Conservation (phyloP, 2,329 filamentous ascomycete species). For the Cercospora zeae-maydis region DNA sequence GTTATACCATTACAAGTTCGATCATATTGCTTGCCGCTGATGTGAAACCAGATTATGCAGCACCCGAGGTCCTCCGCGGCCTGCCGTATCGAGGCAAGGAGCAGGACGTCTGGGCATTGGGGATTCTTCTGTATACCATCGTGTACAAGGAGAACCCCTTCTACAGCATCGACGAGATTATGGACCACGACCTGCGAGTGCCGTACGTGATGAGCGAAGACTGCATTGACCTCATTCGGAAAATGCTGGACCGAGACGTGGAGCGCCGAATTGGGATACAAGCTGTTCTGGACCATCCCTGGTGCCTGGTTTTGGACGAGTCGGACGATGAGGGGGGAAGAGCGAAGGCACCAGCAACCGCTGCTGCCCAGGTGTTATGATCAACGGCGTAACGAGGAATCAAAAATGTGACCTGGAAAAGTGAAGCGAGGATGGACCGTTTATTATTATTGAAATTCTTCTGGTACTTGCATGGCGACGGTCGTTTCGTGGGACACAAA, state of each 20-base stretch:
- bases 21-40: constrained; percentile 1
- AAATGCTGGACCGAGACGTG: constrained; percentile 91
- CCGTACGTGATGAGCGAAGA: constrained; percentile 86
- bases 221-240: constrained; percentile 84
- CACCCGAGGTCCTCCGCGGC: constrained; percentile 93
- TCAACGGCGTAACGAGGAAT: neutral
- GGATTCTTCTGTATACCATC: constrained; percentile 95
- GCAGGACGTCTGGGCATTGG: constrained; percentile 96
- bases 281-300: constrained; percentile 84
- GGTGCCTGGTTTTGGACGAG: constrained; percentile 52
- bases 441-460: neutral
- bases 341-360: constrained; percentile 3
- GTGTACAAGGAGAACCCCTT: constrained; percentile 99
- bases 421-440: neutral
- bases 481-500: neutral
- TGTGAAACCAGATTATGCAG: constrained; percentile 74
- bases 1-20: constrained; percentile 32
- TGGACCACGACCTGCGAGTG: constrained; percentile 90
- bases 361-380: neutral
- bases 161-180: constrained; percentile 98
- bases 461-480: neutral
- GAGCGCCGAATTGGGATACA: constrained; percentile 78
- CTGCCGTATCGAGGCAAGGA: constrained; percentile 91
- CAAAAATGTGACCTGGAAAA: neutral
- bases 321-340: constrained; percentile 21